Base-by-base conservation (phyloP, 495 filamentous ascomycete species). In the Hypoxylon fuscum region DNA sequence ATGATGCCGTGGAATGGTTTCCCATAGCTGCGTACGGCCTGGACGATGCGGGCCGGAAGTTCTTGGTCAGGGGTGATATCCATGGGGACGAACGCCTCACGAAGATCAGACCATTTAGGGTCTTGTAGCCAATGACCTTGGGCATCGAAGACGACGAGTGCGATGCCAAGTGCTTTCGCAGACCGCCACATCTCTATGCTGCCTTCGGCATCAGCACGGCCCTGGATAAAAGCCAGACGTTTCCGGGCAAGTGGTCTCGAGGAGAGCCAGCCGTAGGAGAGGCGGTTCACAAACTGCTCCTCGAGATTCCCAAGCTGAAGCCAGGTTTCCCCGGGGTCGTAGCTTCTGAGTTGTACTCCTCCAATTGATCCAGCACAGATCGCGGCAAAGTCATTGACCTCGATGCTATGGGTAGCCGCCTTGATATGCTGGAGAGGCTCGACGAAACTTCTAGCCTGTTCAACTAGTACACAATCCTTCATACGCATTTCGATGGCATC, bases 91-190 rank as follows among this genome's bases (percentile, higher is more conserved):
- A 76, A 76, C 0, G 54, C 66, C 27, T 76, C 62, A 5, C 72
- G 52, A 34, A 60, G 49, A 31, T 60, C 50, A 7, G 58, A 60
- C 37, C 64, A 56, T 3, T 53, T 10, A 14, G 35, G 27, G 10
- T 42, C 46, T 31, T 69, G 34, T 9, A 79, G 56, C 76, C 76
- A 79, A 56, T 79, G 75, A 0, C 72, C 74, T 1, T 66, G 47
- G 10, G 62, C 58, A 43, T 77, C 76, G 23, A 73, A 35, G 0
- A 76, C 64, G 8, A 77, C 63, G 2, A 79, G 56, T 2, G 44
- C 43, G 50, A 79, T 74, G 8, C 68, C 68, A 3, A 79, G 68
- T 11, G 69, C 6, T 37, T 11, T 37, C n/a, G 34, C 34, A 6
- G 34, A 31, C 27, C 27, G 27, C 27, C 27, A 31, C 27, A 31